Evolutionary conservation across 2,329 filamentous ascomycete genomes (phyloP).

Genomic region (Penicillium sp.): DNA sequence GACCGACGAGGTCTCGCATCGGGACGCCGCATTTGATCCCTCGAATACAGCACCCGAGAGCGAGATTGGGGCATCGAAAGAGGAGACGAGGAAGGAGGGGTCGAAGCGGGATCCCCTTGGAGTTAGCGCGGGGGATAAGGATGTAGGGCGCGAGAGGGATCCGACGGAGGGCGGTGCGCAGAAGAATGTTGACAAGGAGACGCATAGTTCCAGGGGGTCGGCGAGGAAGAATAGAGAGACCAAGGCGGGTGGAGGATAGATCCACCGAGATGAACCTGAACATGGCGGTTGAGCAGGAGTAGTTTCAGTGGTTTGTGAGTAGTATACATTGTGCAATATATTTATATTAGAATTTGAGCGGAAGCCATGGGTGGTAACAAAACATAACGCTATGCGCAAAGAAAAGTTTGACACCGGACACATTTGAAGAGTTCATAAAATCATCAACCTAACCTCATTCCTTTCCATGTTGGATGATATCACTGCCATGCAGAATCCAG

Average conservation of each 20-base stretch:
- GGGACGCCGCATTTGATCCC: constrained; percentile 72
- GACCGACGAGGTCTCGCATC: constrained; percentile 63
- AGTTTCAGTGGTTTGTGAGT: neutral
- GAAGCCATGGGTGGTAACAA: neutral
- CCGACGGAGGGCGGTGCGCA: constrained; percentile 50
- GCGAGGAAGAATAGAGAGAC: constrained; percentile 41
- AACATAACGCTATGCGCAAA: neutral
- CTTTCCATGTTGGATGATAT: constrained; percentile 41
- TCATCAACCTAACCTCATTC: constrained; percentile 19
- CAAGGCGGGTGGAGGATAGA: constrained; percentile 14
- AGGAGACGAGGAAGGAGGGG: constrained; percentile 47
- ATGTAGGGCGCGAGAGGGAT: constrained; percentile 58
- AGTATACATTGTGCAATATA: neutral
- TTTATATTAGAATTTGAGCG: neutral
- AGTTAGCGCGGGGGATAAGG: constrained; percentile 64
- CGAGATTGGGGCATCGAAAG: constrained; percentile 44
- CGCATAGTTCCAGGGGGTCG: constrained; percentile 44
- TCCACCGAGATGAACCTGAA: neutral
- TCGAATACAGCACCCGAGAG: constrained; percentile 69
- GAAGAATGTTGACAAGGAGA: constrained; percentile 42
- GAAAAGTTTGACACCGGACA: neutral
- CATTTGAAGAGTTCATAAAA: neutral
- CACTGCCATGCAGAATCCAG: constrained; percentile 42
- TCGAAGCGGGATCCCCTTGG: constrained; percentile 58
- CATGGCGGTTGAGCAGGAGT: neutral